A percentile compares a stretch with the other conserved stretches of the same genome.
Conservation (phyloP, 2,329 filamentous ascomycete species). For the Pseudogymnoascus sp. region DNA sequence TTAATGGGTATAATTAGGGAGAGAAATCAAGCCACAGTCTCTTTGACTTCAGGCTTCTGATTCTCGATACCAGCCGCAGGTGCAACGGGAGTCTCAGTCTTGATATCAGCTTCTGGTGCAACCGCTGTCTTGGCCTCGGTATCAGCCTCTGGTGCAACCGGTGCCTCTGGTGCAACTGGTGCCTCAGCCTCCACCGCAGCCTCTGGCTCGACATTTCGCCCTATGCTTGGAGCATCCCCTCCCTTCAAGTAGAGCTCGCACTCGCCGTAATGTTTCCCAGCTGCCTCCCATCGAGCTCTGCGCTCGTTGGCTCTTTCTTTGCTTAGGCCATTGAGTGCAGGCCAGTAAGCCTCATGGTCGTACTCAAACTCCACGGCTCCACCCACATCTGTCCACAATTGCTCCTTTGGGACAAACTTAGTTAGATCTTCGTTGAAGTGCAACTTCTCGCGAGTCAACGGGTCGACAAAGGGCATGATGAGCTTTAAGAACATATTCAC, state of each 20-base stretch:
- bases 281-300: constrained; percentile 66
- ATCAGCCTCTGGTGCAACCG: background rate
- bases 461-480: constrained; percentile 94
- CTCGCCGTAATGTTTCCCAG: constrained; percentile 77
- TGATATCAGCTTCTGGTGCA: background rate
- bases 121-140: background rate
- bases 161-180: background rate
- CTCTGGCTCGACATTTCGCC: background rate
- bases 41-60: constrained; percentile 1
- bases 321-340: constrained; percentile 67
- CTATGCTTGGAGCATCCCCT: constrained; percentile 23
- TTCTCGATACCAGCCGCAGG: constrained; percentile 7
- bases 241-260: constrained; percentile 82
- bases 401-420: constrained; percentile 70
- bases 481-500: constrained; percentile 93
- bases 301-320: constrained; percentile 56
- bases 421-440: constrained; percentile 93
- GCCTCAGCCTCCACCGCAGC: background rate
- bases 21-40: background rate
- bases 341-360: constrained; percentile 85
- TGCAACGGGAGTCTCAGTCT: background rate
- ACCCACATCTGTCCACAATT: constrained; percentile 69
- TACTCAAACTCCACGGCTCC: constrained; percentile 87
- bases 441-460: constrained; percentile 85
- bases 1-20: background rate